phyloP scores from a whole-genome alignment of 140 eudicot genomes.

The Flaveria floridana region DNA sequence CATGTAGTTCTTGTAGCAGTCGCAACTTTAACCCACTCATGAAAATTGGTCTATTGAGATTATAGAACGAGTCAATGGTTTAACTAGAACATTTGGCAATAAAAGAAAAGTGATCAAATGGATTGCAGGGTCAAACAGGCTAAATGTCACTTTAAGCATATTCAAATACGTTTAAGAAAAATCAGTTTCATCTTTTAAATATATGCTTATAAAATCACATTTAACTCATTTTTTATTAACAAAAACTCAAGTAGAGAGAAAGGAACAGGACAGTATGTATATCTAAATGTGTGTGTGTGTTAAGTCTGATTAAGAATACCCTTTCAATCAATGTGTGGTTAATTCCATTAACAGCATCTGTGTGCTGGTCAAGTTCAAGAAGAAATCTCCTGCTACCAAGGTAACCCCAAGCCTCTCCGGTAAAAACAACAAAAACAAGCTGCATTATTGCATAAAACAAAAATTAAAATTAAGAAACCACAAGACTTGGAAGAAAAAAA shows the following conservation, averaged over 20 bases:
- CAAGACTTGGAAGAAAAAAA: background rate
- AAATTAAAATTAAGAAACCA: background rate
- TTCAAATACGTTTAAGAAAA: background rate
- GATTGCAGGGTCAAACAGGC: background rate
- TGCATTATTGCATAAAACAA: constrained; percentile 32
- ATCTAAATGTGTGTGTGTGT: background rate
- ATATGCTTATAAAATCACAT: background rate
- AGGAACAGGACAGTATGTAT: background rate
- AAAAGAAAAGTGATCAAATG: background rate
- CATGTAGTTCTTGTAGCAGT: background rate
- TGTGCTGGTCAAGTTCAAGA: constrained; percentile 77
- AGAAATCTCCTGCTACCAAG: constrained; percentile 95
- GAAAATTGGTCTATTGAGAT: background rate
- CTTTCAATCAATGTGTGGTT: constrained; percentile 58
- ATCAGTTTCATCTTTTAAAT: background rate
- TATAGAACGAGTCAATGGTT: constrained; percentile 10
- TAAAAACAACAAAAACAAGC: constrained; percentile 79
- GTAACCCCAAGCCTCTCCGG: constrained; percentile 99
- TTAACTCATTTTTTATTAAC: background rate
- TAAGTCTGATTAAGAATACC: constrained; percentile 45
- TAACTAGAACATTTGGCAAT: background rate
- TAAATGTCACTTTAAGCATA: background rate
- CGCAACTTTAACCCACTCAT: background rate
- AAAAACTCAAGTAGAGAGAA: constrained; percentile 2
- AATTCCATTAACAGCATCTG: constrained; percentile 69